A percentile compares a stretch with the other conserved stretches of the same genome.
These are phyloP conservation scores for Ophioceras dolichostomum DNA, from an alignment of 2,329 filamentous ascomycete genomes.

Conservation along the genomic window DNA sequence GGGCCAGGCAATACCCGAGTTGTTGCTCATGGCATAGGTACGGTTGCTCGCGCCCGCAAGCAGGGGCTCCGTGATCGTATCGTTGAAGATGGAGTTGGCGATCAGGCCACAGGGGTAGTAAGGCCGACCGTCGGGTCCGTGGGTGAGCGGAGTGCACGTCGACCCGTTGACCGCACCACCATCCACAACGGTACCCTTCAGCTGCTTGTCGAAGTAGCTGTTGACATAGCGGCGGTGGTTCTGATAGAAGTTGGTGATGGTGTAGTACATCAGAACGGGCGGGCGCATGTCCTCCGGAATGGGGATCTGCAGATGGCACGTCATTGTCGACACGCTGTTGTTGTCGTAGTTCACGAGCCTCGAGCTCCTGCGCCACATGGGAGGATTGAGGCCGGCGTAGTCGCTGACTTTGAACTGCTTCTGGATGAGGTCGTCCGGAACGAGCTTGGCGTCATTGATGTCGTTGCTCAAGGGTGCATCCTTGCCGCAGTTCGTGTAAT, in stretches of 20 bases:
- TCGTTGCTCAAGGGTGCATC: constrained; percentile 33
- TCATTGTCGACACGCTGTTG: constrained; percentile 21
- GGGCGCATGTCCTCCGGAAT: constrained; percentile 69
- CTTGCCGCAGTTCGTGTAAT: constrained; percentile 69
- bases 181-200: constrained; percentile 56
- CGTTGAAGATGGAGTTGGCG: constrained; percentile 95
- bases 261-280: constrained; percentile 88
- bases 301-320: constrained; percentile 65
- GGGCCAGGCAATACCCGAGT: constrained; percentile 69
- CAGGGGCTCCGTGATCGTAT: constrained; percentile 62
- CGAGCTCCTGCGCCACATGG: constrained; percentile 27
- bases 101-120: constrained; percentile 95
- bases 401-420: constrained; percentile 57
- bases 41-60: constrained; percentile 40
- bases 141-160: constrained; percentile 62
- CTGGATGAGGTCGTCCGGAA: constrained; percentile 45
- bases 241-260: constrained; percentile 95
- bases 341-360: constrained; percentile 27
- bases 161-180: constrained; percentile 50
- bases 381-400: constrained; percentile 19
- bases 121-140: constrained; percentile 39
- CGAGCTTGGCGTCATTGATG: constrained; percentile 23
- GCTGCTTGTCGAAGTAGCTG: constrained; percentile 71
- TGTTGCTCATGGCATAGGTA: constrained; percentile 65
- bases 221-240: constrained; percentile 95